Base-by-base conservation (phyloP, 345 rosid genomes). In the Acer campestre region DNA sequence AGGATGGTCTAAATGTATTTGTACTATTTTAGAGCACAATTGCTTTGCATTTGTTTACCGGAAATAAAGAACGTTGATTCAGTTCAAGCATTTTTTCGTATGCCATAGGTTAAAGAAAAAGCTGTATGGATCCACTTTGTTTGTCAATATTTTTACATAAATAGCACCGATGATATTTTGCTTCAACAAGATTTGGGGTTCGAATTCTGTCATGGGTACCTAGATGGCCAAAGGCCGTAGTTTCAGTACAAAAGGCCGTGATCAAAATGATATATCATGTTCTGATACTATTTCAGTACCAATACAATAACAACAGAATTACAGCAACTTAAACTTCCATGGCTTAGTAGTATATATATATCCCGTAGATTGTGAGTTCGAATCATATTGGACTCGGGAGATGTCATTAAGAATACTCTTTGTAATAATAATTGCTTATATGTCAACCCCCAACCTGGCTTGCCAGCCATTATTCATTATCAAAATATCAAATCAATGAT, bases 31-130 rank as follows among this genome's bases (percentile, higher is more conserved):
- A 62, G 67, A 44, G 23, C 66, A 9, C 31, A 25, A 64, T 71
- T 76, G 61, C 61, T 46, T 46, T 61, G 68, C 80, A 73, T 77
- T 59, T 77, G 55, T 63, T 77, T 58, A 25, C 71, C 8, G 18
- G 55, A 68, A 77, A 77, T 73, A 77, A 77, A 61, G 67, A 73
- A 40, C 42, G 12, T 2, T 10, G 64, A 66, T 35, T 66, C 72
- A 17, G 61, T 35, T 35, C 38, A 4, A 35, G 40, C 22, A 20
- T 53, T 35, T 35, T 35, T 29, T 48, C 0, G 59, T 48, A 0
- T 46, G 29, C 67, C 10, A 17, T 12, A 44, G 12, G 61, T 6
- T 18, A 14, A 38, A 18, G 46, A 38, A 29, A 58, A 40, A n/a
- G 3, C 20, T 35, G 31, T 53, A 53, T 29, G 48, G 64, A 55